Percentiles rank a stretch among this genome's conserved stretches.
Evolutionary conservation across 805 yeast species (phyloP).

Genomic region (Ogataea trehaloabstinens): DNA sequence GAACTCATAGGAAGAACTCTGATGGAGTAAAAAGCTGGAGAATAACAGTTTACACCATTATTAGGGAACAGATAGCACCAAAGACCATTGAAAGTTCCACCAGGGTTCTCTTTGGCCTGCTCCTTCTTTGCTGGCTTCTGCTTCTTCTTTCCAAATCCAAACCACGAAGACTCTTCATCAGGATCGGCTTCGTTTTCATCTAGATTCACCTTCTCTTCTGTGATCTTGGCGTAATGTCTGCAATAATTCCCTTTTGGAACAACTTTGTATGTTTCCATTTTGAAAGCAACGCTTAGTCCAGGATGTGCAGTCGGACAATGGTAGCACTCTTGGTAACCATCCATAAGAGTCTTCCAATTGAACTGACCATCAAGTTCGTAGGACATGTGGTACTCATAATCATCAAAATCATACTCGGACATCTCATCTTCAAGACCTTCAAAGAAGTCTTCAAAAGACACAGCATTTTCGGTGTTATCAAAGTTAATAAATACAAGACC

Average conservation of each 20-base stretch:
- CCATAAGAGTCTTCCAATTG: slow-evolving; percentile 68
- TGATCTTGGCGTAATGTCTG: slow-evolving; percentile 59
- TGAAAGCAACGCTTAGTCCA: slow-evolving; percentile 54
- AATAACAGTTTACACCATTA: slow-evolving; percentile 61
- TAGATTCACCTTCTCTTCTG: slow-evolving; percentile 34
- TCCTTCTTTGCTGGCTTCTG: slow-evolving; percentile 18
- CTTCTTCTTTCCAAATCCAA: slow-evolving; percentile 45
- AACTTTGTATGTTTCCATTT: slow-evolving; percentile 64
- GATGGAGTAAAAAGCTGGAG: slow-evolving; percentile 66
- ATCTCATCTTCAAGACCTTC: slow-evolving; percentile 49
- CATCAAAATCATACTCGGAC: slow-evolving; percentile 57
- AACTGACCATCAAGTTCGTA: slow-evolving; percentile 62
- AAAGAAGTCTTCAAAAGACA: slow-evolving; percentile 52
- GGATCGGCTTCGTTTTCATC: slow-evolving; percentile 30
- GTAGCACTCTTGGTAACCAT: slow-evolving; percentile 66
- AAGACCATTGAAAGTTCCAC: slow-evolving; percentile 60
- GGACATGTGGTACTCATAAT: slow-evolving; percentile 63
- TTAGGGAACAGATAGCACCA: slow-evolving; percentile 63
- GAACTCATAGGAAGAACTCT: slow-evolving; percentile 57
- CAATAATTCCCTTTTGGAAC: slow-evolving; percentile 58
- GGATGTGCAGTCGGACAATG: slow-evolving; percentile 71
- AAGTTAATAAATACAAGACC: slow-evolving; percentile 59
- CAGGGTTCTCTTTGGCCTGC: slow-evolving; percentile 45
- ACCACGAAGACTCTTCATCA: slow-evolving; percentile 46
- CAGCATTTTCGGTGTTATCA: slow-evolving; percentile 41